Evolutionary conservation across 2,329 filamentous ascomycete species (phyloP), one percentile per base, ranked within the genome.

Genomic region (Xylariaceae sp.): DNA sequence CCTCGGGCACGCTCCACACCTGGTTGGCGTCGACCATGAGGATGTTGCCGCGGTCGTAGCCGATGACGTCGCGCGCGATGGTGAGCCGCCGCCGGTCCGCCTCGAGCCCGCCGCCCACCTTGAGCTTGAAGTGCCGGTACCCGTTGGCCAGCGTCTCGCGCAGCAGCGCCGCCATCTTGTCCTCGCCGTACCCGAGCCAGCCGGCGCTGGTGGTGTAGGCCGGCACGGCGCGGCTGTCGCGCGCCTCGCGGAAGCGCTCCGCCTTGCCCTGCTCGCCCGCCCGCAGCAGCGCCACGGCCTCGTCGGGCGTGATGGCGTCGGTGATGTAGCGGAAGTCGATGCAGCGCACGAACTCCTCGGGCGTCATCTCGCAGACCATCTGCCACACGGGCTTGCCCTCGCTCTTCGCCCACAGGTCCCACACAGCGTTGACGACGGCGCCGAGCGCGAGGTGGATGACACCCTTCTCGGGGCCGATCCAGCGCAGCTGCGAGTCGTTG

Each of bases 311-410:
- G 45, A 94, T 70, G n/a, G 86, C 87, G 61, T 94, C 88, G 16
- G 84, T 92, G 59, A 94, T 93, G 63, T 95, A 94, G 31, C 88
- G 74, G 67, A 94, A 95, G 63, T 94, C 89, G 56, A 95, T 89
- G 64, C 88, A 90, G 38, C 70, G 64, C 32, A 94, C 87, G 32
- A 93, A 77, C 64, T 94, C 81, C 61, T 92, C 83, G 1, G 88
- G 86, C 3, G 72, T 80, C 84, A 94, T 93, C 47, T 94, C 88
- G 9, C 83, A 82, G 16, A 95, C 82, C 42, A 95, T 81, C 38
- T 79, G 75, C 89, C 88, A 94, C 11, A 94, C 85, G 3, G 88
- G 89, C 67, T 94, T 94, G 44, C 75, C 71, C 22, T 92, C 74
- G 2, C 73, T 73, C 66, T 93, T 94, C 35, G 85, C 87, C 88